Base-by-base conservation (phyloP, 2,329 filamentous ascomycete species). In the Trichoderma aggressivum region DNA sequence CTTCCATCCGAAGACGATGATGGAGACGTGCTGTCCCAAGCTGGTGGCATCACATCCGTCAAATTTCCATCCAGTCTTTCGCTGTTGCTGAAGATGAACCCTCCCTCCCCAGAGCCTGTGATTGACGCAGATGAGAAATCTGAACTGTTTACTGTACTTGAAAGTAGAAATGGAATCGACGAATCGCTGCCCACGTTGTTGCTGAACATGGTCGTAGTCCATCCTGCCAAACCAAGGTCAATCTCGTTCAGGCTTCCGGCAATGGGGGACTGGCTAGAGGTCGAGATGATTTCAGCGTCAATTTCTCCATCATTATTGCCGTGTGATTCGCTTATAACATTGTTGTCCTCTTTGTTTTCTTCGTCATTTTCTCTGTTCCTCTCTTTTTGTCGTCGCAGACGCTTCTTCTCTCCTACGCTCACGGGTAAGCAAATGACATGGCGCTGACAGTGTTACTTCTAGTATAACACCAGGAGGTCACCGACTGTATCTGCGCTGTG, bases 401-500 rank as follows among this genome's bases (percentile, higher is more conserved):
- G 75, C 71, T 81, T 81, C 72, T 75, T 79, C 71, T 81, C 79
- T 24, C 79, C 79, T 81, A 58, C 28, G 14, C 18, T 43, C 7
- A 32, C 26, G 26, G 12, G 39, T 71, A 67, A 55, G 28, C 28
- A 59, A 43, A 43, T 43, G 7, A 34, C 24, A 12, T 11, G 18
- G 18, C 24, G 1, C n/a, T 24, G 47, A 7, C 10, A n/a, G 24
- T 3, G 26, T 53, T 28, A 39, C 21, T 32, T 7, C 12, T 7
- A 75, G 63, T 39, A 53, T 7, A 12, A 50, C 26, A 21, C 16
- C 18, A 6, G 24, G 10, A 10, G 18, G 21, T 18, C 14, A 72
- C 76, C 75, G 74, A 86, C 85, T 80, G 70, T 88, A 88, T 79
- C 86, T 80, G 59, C 86, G 81, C 72, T 88, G 86, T 1, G 86